A percentile compares a stretch with the other conserved stretches of the same genome.
These are phyloP conservation scores for Verticillium nubilum DNA, from an alignment of 2,329 filamentous ascomycete species.

Conservation along the genomic window DNA sequence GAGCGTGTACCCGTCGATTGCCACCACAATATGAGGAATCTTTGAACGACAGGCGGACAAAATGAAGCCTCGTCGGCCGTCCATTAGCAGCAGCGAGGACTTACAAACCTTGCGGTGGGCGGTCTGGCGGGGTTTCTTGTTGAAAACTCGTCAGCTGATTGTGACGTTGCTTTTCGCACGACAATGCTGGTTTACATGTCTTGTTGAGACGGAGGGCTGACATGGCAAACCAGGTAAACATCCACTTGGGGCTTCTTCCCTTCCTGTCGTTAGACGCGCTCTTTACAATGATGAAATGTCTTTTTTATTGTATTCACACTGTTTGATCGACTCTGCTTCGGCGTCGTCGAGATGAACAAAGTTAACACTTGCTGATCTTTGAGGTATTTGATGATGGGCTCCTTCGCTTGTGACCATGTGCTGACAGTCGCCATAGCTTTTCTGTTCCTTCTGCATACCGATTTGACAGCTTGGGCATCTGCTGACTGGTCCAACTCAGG, in stretches of 20 bases:
- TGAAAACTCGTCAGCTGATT: constrained; percentile 63
- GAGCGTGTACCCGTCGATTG: constrained; percentile 12
- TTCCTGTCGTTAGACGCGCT: background rate
- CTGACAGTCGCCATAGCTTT: background rate
- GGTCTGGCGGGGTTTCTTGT: constrained; percentile 49
- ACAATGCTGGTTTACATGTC: background rate
- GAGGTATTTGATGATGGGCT: constrained; percentile 25
- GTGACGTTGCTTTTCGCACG: constrained; percentile 19
- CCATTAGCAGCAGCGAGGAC: constrained; percentile 48
- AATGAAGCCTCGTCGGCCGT: constrained; percentile 48
- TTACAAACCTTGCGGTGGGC: constrained; percentile 57
- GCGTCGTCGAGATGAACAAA: constrained; percentile 46
- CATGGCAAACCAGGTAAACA: constrained; percentile 19
- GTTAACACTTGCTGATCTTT: constrained; percentile 47
- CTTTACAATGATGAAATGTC: constrained; percentile 36
- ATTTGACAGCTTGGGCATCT: background rate
- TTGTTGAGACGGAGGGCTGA: background rate
- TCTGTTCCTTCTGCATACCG: background rate
- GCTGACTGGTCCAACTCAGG: constrained; percentile 6
- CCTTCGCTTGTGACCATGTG: background rate
- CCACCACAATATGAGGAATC: constrained; percentile 49
- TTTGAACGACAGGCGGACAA: constrained; percentile 66
- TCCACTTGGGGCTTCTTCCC: constrained; percentile 5
- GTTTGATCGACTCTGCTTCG: constrained; percentile 44
- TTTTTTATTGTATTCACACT: constrained; percentile 51